Percentiles rank a stretch among this genome's conserved stretches.
Evolutionary conservation across 352 stramenopile genomes (phyloP).

Genomic region (Phytophthora constricta): DNA sequence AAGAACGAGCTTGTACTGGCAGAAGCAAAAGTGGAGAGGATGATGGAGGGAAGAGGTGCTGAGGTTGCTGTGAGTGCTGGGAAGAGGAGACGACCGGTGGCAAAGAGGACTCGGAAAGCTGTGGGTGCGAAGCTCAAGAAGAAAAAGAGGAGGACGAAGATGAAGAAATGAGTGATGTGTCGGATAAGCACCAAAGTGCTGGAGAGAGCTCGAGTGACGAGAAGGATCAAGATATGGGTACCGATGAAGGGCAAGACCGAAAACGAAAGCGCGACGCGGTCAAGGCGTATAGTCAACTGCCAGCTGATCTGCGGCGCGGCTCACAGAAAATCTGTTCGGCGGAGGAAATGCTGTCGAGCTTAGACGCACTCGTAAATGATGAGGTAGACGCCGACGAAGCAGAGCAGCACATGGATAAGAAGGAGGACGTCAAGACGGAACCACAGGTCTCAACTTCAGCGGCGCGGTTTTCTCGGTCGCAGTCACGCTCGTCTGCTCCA

Average conservation of each 20-base stretch:
- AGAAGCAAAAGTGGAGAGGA: not conserved
- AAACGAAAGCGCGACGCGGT: conserved; percentile 33
- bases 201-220: conserved; percentile 14
- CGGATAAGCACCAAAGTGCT: not conserved
- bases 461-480: no score
- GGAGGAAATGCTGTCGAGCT: conserved; percentile 48
- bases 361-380: conserved; percentile 48
- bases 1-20: conserved; percentile 38
- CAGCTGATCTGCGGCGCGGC: conserved; percentile 16
- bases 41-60: conserved; percentile 1
- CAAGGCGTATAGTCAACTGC: conserved; percentile 48
- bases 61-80: not conserved
- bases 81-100: conserved; percentile 14
- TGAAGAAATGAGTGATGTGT: conserved; percentile 23
- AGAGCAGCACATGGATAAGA: not conserved
- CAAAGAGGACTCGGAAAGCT: conserved; percentile 9
- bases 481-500: not conserved
- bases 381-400: not conserved
- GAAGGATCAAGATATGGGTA: conserved; percentile 22
- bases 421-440: not conserved
- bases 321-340: conserved; percentile 49
- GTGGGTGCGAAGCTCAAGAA: conserved; percentile 45
- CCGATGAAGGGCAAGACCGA: conserved; percentile 12
- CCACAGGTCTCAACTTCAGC: not conserved
- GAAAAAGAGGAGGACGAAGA: conserved; percentile 18